Evolutionary conservation across 202 grass and related monocot species (phyloP), one percentile per base, ranked within the genome.

Genomic region (Miscanthus sacchariflorus): DNA sequence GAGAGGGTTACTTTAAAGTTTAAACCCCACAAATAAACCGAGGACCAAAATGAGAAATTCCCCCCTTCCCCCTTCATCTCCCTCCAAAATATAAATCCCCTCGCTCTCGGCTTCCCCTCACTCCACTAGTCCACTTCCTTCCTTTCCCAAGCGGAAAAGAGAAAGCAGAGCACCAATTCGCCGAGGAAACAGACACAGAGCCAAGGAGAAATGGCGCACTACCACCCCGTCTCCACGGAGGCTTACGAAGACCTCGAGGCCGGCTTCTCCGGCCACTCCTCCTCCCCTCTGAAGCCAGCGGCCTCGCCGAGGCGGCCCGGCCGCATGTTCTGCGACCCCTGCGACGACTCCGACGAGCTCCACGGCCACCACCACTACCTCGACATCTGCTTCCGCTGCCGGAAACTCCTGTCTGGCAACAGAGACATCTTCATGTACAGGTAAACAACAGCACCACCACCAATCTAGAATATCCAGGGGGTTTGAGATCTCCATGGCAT

Each of bases 391-490:
- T 97, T 86, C 90, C 79, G 81, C 8, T 97, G 95, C 90, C 90
- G 91, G 63, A 94, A 83, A 87, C 87, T 89, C 18, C 89, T 97
- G 45, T 76, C 90, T 21, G 72, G 87, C 0, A 97, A 97, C 84
- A 87, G 48, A 63, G 95, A 97, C 74, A 97, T 97, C 63, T 97
- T 93, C 80, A 97, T 97, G 95, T 97, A 97, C 84, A 94, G 90
- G 95, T 97, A 76, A 54, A 46, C 61, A 79, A 25, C 11, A 4
- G 13, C 43, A 18, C 36, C 7, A 12, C 33, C 9, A 70, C 12
- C 59, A 5, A 5, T 65, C 61, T 12, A 27, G 61, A 64, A 1
- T 23, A 63, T 63, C 58, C 21, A 0, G 52, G 14, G 13, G 9
- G 7, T 4, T 63, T 5, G 68, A 70, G 11, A 66, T 70, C 42